Conservation (phyloP, 805 yeast genomes). For the Candida oleophila region DNA sequence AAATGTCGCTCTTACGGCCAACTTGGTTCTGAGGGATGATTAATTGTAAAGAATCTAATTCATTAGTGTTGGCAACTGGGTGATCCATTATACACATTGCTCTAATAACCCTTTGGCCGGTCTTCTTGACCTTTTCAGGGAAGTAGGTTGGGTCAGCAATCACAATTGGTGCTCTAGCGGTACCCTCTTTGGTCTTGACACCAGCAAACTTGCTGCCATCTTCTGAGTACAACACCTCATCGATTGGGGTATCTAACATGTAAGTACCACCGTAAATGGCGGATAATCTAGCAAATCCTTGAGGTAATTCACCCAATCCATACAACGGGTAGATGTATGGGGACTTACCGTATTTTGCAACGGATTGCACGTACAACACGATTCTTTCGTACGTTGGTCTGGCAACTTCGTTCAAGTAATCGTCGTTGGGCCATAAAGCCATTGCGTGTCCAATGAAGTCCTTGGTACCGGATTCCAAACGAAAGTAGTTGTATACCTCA, state of each 20-base stretch:
- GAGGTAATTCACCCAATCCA: conserved; percentile 98
- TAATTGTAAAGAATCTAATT: conserved; percentile 87
- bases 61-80: conserved; percentile 78
- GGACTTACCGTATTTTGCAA: conserved; percentile 92
- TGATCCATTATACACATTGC: conserved; percentile 89
- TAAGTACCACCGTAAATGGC: conserved; percentile 99
- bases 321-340: conserved; percentile 95
- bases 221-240: conserved; percentile 75
- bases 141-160: conserved; percentile 98
- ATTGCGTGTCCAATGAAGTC: conserved; percentile 98
- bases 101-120: conserved; percentile 74
- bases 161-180: conserved; percentile 87
- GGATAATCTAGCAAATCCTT: conserved; percentile 94
- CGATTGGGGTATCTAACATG: conserved; percentile 95
- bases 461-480: conserved; percentile 88
- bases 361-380: conserved; percentile 80
- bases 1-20: conserved; percentile 88
- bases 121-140: conserved; percentile 74
- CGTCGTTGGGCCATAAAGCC: conserved; percentile 96
- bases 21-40: conserved; percentile 97
- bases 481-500: conserved; percentile 83
- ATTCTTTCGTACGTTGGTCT: conserved; percentile 89
- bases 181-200: conserved; percentile 87
- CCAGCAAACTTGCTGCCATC: conserved; percentile 59
- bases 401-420: conserved; percentile 83